These are phyloP conservation scores for Cryptosporidium viatorum DNA, from an alignment of 169 alveolate species.

Conservation along the genomic window DNA sequence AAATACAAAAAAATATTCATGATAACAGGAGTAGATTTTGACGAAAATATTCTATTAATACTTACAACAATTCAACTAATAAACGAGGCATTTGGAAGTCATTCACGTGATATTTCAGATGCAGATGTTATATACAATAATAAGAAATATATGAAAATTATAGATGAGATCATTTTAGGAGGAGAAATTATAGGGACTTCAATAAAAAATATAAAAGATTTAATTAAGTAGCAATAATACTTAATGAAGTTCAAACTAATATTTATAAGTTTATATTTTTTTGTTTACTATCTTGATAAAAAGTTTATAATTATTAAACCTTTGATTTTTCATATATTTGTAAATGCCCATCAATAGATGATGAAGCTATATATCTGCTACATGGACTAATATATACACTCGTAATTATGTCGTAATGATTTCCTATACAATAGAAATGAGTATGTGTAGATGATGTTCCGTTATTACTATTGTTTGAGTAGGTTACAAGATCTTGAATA, in stretches of 20 bases:
- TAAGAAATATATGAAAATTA: conserved; percentile 18
- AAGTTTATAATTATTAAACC: not conserved
- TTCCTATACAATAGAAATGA: conserved; percentile 38
- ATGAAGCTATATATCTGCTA: conserved; percentile 39
- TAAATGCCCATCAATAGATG: conserved; percentile 48
- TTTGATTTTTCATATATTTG: conserved; percentile 30
- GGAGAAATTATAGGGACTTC: conserved; percentile 68
- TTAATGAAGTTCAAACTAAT: not conserved
- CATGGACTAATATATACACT: conserved; percentile 49
- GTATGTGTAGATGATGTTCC: not conserved
- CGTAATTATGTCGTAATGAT: conserved; percentile 35
- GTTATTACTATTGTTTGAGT: not conserved
- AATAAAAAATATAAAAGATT: not conserved
- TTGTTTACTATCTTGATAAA: not conserved
- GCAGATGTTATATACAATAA: conserved; percentile 50
- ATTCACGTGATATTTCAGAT: conserved; percentile 47
- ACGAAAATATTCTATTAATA: conserved; percentile 27
- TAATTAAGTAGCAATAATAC: conserved; percentile 4
- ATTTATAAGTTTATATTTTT: not conserved
- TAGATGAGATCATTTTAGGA: conserved; percentile 67
- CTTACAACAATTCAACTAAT: conserved; percentile 36
- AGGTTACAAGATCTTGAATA: conserved; percentile 22
- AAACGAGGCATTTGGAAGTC: conserved; percentile 43
- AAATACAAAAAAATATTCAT: conserved; percentile 30
- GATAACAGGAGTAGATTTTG: conserved; percentile 55